Base-by-base conservation (phyloP, 768 basidiomycete species). In the Mycena rebaudengoi region DNA sequence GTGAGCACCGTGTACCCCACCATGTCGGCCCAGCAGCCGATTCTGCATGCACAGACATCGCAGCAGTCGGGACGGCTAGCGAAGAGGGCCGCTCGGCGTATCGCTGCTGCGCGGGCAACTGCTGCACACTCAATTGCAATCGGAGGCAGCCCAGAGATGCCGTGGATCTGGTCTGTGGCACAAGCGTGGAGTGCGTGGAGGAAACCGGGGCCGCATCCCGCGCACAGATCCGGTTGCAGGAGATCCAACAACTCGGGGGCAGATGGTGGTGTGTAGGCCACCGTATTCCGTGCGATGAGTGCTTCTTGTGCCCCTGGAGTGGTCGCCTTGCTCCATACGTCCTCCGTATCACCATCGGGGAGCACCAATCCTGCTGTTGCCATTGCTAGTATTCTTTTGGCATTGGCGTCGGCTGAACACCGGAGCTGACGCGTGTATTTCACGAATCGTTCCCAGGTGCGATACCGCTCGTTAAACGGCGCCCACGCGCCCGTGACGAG, bases 381-480 rank as follows among this genome's bases (percentile, higher is more conserved):
- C 37, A 40, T 49, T 1, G 5, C n/a, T 29, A 29, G 7, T 16
- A 59, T 18, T 4, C 23, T 16, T 6, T 5, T 32, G 5, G 37
- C 57, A 7, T 2, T 13, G 2, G 26, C 13, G 20, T 25, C 18
- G 0, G 23, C 23, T 7, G 57, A 59, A 39, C 37, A 29, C 3
- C 14, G 18, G 7, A 59, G 35, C 16, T 50, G 57, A 4, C 46
- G 48, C 1, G n/a, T 40, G 21, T 59, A 59, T 14, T 59, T 59
- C n/a, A 59, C 57, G 16, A 59, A 50, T 2, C 57, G 46, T 21
- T 59, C 57, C 57, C 57, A 59, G 14, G 57, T 59, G 18, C 57
- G 10, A 25, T 59, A 59, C 2, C 57, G 48, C 35, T 48, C 46
- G 37, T 25, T 49, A 48, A 59, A 59, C 1, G 26, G 20, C 0